Evolutionary conservation across 2,329 filamentous ascomycete genomes (phyloP).

Genomic region (Dryadomyces quercus-mongolicae): DNA sequence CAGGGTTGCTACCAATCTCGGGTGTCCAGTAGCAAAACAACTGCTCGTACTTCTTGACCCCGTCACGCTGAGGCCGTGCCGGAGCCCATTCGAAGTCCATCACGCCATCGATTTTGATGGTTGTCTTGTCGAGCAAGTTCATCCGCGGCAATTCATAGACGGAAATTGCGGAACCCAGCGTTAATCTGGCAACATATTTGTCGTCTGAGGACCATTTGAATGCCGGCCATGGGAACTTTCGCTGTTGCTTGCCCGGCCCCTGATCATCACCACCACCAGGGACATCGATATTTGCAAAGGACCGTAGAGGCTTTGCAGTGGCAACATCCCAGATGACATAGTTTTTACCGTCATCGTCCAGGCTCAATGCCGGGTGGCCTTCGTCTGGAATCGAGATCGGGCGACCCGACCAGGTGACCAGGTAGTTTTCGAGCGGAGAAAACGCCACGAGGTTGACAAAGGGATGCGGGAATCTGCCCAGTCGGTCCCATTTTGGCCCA

Average conservation of each 20-base stretch:
- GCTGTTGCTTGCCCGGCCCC: slow-evolving; percentile 50
- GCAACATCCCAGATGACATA: slow-evolving; percentile 98
- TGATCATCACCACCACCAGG: slow-evolving; percentile 46
- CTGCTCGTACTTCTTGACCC: slow-evolving; percentile 86
- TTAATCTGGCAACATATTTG: slow-evolving; percentile 90
- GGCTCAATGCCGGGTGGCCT: slow-evolving; percentile 67
- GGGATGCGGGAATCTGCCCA: slow-evolving; percentile 88
- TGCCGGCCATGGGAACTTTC: slow-evolving; percentile 94
- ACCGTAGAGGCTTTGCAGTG: slow-evolving; percentile 78
- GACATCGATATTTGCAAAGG: slow-evolving; percentile 81
- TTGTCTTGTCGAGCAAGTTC: slow-evolving; percentile 82
- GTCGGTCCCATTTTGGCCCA: slow-evolving; percentile 75
- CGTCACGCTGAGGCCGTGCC: slow-evolving; percentile 66
- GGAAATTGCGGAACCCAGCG: slow-evolving; percentile 81
- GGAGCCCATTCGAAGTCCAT: slow-evolving; percentile 98
- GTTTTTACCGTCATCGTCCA: slow-evolving; percentile 97
- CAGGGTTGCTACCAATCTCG: slow-evolving; percentile 94
- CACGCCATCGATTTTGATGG: slow-evolving; percentile 91
- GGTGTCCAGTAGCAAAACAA: slow-evolving; percentile 98
- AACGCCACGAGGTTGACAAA: slow-evolving; percentile 95
- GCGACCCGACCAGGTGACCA: slow-evolving; percentile 93
- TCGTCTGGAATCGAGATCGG: slow-evolving; percentile 86
- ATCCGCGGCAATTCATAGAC: slow-evolving; percentile 85
- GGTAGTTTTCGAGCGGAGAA: slow-evolving; percentile 82
- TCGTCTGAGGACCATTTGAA: slow-evolving; percentile 99